Conservation (phyloP, 345 rosid species). For the Euphorbia tirucalli region DNA sequence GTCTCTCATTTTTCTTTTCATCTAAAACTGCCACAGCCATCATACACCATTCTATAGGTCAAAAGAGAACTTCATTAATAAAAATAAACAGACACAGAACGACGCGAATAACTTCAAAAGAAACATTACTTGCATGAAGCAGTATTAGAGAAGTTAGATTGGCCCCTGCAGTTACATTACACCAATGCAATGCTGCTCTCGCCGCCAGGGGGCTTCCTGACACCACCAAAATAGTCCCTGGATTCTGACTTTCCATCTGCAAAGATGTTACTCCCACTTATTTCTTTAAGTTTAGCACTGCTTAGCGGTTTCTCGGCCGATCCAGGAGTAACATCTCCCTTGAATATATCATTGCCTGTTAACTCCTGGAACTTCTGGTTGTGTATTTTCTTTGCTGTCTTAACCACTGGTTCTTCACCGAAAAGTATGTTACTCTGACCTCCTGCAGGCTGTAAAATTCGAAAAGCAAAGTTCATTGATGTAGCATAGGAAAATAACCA, state of each 20-base stretch:
- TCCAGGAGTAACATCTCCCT: conserved; percentile 29
- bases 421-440: conserved; percentile 70
- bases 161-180: neutral
- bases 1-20: conserved; percentile 6
- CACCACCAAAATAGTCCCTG: conserved; percentile 30
- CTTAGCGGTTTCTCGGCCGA: conserved; percentile 26
- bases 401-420: conserved; percentile 50
- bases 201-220: conserved; percentile 30
- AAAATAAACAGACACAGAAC: no score
- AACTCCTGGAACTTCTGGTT: conserved; percentile 31
- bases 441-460: conserved; percentile 58
- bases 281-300: conserved; percentile 26
- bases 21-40: conserved; percentile 27
- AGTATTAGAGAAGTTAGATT: neutral
- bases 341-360: conserved; percentile 28
- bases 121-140: conserved; percentile 5
- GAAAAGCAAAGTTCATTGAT: neutral
- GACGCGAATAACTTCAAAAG: conserved; percentile 5
- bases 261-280: conserved; percentile 30
- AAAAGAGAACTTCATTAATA: conserved; percentile 16
- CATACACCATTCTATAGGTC: conserved; percentile 10
- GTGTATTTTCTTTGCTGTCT: conserved; percentile 25
- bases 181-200: conserved; percentile 27
- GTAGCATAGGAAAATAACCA: neutral
- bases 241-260: conserved; percentile 27